phyloP scores from a whole-genome alignment of 2,329 filamentous ascomycete species.

The Huntiella moniliformis region DNA sequence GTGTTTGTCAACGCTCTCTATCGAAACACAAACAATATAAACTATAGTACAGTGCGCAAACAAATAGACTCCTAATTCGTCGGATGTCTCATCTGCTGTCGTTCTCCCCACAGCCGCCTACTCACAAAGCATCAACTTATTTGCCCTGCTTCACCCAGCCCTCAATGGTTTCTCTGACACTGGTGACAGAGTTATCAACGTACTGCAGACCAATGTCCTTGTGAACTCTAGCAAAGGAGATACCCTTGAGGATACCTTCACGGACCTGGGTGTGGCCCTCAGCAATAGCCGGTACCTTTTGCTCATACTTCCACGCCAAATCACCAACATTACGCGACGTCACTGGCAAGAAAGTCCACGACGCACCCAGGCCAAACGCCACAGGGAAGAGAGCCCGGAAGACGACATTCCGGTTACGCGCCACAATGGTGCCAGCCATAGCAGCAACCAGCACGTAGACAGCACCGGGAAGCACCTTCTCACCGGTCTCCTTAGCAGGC shows the following conservation, averaged over 20 bases:
- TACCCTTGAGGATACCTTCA: constrained; percentile 48
- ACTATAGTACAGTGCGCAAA: constrained; percentile 11
- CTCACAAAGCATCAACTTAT: constrained; percentile 24
- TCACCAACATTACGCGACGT: constrained; percentile 81
- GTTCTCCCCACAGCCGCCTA: constrained; percentile 1
- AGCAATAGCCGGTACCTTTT: constrained; percentile 65
- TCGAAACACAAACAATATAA: constrained; percentile 8
- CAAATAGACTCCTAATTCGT: background rate
- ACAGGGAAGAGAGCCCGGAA: constrained; percentile 61
- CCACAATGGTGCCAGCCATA: constrained; percentile 86
- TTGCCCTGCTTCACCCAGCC: constrained; percentile 83
- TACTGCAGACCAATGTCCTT: constrained; percentile 49
- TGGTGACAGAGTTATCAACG: constrained; percentile 64
- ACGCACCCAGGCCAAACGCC: constrained; percentile 62
- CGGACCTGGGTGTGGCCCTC: constrained; percentile 60
- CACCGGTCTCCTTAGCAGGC: constrained; percentile 65
- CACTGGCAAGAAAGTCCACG: constrained; percentile 68
- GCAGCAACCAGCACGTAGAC: constrained; percentile 86
- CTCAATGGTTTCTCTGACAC: constrained; percentile 60
- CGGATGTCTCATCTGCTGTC: background rate
- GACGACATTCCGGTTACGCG: constrained; percentile 70
- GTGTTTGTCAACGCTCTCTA: constrained; percentile 8
- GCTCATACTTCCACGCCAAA: constrained; percentile 81
- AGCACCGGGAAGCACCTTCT: constrained; percentile 72
- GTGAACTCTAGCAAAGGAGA: constrained; percentile 58